phyloP scores from a whole-genome alignment of 306 rosid genomes.

The Erythrophleum fordii region DNA sequence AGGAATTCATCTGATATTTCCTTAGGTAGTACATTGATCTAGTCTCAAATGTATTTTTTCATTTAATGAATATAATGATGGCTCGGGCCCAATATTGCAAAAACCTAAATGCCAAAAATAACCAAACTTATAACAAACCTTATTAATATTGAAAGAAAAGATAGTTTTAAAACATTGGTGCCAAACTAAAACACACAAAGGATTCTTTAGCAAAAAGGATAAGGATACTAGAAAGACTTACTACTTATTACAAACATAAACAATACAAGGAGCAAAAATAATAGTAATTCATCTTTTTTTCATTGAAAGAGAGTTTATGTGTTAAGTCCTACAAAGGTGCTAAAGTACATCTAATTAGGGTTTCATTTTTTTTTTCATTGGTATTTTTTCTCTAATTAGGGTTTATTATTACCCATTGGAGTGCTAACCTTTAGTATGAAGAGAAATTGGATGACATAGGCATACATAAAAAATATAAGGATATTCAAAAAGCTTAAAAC shows the following conservation, averaged over 20 bases:
- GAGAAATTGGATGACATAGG: background rate
- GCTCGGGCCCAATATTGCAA: conserved; percentile 60
- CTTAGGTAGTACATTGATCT: conserved; percentile 70
- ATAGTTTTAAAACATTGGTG: conserved; percentile 16
- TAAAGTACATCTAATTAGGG: conserved; percentile 7
- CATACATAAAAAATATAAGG: conserved; percentile 10
- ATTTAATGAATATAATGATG: conserved; percentile 81
- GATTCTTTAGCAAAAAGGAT: conserved; percentile 5
- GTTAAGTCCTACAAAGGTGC: conserved; percentile 27
- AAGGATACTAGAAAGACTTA: conserved; percentile 16
- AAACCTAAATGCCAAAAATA: conserved; percentile 55
- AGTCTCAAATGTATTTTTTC: conserved; percentile 68
- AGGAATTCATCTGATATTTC: conserved; percentile 77
- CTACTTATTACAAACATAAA: conserved; percentile 7
- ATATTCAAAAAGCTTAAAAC: conserved; percentile 19
- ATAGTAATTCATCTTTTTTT: conserved; percentile 2
- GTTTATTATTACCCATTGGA: conserved; percentile 17
- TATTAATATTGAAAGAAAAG: conserved; percentile 17
- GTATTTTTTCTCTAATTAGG: conserved; percentile 9
- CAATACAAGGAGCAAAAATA: conserved; percentile 3
- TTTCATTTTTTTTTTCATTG: background rate
- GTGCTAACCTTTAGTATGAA: conserved; percentile 14
- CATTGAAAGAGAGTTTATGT: background rate
- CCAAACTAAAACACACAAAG: conserved; percentile 20
- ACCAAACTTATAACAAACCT: conserved; percentile 26